Base-by-base conservation (phyloP, 1,284 basidiomycete species). In the Ceratobasidium papillatum region DNA sequence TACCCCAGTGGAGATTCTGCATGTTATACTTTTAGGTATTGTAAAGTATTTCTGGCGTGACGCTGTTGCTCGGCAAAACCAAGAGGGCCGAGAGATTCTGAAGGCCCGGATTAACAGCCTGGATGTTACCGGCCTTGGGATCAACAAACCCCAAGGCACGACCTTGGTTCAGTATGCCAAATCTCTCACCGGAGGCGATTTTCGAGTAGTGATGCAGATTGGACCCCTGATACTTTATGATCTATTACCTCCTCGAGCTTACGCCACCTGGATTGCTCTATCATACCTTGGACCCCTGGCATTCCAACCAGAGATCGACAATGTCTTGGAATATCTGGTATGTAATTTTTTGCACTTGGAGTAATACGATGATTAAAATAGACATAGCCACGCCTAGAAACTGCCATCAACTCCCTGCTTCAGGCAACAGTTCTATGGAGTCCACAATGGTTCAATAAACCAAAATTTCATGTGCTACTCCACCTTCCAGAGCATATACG, bases 21-120 rank as follows among this genome's bases (percentile, higher is more conserved):
- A 84, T 77, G 81, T 82, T 0, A 75, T 83, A 5, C 77, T 83
- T 0, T 78, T 83, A 0, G 83, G 83, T 0, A 78, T 83, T 51
- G 78, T 83, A 12, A 84, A 84, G 74, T 84, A 84, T 61, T 78
- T 83, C 32, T 84, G 83, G 82, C 75, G 81, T 0, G 82, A 84
- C 75, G 78, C 78, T 0, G 78, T 84, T 0, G 52, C 75, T 3
- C 68, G 75, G 1, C 76, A 77, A 9, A 79, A 75, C 36, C 38
- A 74, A 3, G 34, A 68, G 4, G 32, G 76, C 9, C 78, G 78
- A 69, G 58, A 74, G 4, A 30, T 77, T 0, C 74, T 84, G 0
- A 78, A 65, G 8, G 77, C 79, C 1, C 76, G 78, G 0, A 78
- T 82, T 0, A 62, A 62, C 0, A 79, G 77, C 22, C 41, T 83